phyloP scores from a whole-genome alignment of 2,329 filamentous ascomycete species.

The Aspergillus fischeri region DNA sequence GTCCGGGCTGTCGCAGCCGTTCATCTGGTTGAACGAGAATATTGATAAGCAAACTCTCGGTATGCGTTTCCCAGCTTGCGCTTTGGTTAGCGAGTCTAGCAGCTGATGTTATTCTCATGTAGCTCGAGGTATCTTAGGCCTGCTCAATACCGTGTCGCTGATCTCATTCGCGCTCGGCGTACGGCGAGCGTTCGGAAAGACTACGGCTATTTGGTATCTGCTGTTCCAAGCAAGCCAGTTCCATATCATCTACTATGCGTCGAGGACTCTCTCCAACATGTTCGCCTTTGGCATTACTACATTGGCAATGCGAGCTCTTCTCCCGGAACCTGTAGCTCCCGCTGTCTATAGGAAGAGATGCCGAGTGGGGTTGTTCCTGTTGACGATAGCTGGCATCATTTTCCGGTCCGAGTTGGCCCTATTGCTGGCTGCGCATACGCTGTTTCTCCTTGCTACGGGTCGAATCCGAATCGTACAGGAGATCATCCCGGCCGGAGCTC shows the following conservation, averaged over 20 bases:
- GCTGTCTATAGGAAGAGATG: slow-evolving; percentile 44
- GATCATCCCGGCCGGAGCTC: slow-evolving; percentile 63
- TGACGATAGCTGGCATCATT: slow-evolving; percentile 75
- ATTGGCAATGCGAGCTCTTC: slow-evolving; percentile 43
- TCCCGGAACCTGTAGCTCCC: slow-evolving; percentile 38
- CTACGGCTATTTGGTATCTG: slow-evolving; percentile 72
- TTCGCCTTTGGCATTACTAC: slow-evolving; percentile 74
- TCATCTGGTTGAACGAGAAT: slow-evolving; percentile 57
- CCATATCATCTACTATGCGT: slow-evolving; percentile 88
- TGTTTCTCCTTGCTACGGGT: slow-evolving; percentile 58
- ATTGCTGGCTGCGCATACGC: slow-evolving; percentile 64
- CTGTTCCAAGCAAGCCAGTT: slow-evolving; percentile 80
- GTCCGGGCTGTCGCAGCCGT: slow-evolving; percentile 66
- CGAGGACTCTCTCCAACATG: slow-evolving; percentile 90
- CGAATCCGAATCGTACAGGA: slow-evolving; percentile 50
- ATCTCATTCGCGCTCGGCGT: slow-evolving; percentile 63
- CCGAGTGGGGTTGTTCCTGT: slow-evolving; percentile 64
- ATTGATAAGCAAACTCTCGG: slow-evolving; percentile 55
- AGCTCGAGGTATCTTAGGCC: slow-evolving; percentile 74
- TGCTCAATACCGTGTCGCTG: slow-evolving; percentile 68
- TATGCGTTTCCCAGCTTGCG: slow-evolving; percentile 25
- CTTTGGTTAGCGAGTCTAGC: neutral
- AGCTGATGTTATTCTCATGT: slow-evolving; percentile 6
- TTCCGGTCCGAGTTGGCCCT: slow-evolving; percentile 89
- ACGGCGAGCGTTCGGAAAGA: slow-evolving; percentile 62